phyloP scores from a whole-genome alignment of 495 filamentous ascomycete genomes.

The Neurospora sublineolata region DNA sequence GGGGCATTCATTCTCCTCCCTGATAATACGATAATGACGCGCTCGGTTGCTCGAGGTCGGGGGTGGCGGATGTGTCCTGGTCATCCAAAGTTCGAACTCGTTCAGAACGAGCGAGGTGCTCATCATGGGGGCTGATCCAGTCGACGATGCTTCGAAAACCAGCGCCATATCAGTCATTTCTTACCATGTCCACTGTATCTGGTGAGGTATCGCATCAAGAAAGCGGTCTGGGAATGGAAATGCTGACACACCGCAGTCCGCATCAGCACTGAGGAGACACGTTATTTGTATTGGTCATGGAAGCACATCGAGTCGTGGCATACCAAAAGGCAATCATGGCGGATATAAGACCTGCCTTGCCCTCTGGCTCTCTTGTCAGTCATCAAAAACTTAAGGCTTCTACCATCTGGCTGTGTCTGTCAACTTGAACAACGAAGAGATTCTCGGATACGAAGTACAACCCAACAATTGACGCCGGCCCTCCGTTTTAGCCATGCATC shows the following conservation, averaged over 20 bases:
- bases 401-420: not conserved
- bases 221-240: no score
- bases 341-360: not conserved
- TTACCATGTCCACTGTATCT: no score
- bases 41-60: fast-evolving
- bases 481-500: not conserved
- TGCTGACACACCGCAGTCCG: no score
- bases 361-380: not conserved
- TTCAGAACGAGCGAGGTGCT: not conserved
- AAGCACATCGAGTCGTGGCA: no score
- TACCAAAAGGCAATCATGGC: no score
- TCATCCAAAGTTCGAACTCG: not conserved
- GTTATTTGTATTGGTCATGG: no score
- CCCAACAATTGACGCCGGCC: not conserved
- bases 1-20: no score
- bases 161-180: no score
- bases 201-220: no score
- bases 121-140: not conserved
- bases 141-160: no score
- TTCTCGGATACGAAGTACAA: no score
- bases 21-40: not conserved
- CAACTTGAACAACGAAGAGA: not conserved
- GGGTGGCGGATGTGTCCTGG: not conserved
- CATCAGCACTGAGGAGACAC: no score
- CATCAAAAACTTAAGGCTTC: not conserved